Percentiles rank a stretch among this genome's conserved stretches.
These are phyloP conservation scores for Camellia japonica DNA, from an alignment of 148 eudicot species.

Conservation along the genomic window DNA sequence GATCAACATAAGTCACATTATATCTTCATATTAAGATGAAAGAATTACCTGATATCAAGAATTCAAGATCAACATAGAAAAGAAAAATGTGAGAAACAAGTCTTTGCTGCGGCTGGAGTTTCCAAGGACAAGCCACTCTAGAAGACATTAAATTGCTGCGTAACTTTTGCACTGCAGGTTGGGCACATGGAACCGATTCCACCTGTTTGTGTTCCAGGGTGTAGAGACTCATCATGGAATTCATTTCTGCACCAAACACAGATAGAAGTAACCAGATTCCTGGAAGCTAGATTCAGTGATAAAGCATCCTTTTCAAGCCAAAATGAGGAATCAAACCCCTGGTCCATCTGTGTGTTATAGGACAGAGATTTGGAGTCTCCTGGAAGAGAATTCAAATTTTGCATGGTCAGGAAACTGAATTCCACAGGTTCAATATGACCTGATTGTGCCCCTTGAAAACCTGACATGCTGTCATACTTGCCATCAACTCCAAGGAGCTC, in stretches of 20 bases:
- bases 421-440: conserved; percentile 69
- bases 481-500: conserved; percentile 46
- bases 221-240: conserved; percentile 58
- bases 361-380: conserved; percentile 54
- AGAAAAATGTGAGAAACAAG: neutral
- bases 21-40: neutral
- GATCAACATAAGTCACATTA: neutral
- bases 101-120: conserved; percentile 1
- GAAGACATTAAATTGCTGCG: conserved; percentile 48
- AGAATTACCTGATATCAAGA: conserved; percentile 4
- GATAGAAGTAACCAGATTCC: conserved; percentile 39
- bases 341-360: conserved; percentile 51
- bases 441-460: conserved; percentile 53
- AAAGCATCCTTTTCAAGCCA: conserved; percentile 69
- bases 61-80: neutral
- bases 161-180: conserved; percentile 65
- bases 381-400: conserved; percentile 53
- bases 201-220: conserved; percentile 56
- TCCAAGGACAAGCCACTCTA: conserved; percentile 20
- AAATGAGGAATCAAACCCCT: conserved; percentile 60
- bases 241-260: conserved; percentile 89
- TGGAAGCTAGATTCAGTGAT: conserved; percentile 43
- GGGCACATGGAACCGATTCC: conserved; percentile 80
- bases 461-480: conserved; percentile 43
- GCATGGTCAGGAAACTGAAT: conserved; percentile 72